phyloP scores from a whole-genome alignment of 2,329 filamentous ascomycete species.

The Colletotrichum costaricense region DNA sequence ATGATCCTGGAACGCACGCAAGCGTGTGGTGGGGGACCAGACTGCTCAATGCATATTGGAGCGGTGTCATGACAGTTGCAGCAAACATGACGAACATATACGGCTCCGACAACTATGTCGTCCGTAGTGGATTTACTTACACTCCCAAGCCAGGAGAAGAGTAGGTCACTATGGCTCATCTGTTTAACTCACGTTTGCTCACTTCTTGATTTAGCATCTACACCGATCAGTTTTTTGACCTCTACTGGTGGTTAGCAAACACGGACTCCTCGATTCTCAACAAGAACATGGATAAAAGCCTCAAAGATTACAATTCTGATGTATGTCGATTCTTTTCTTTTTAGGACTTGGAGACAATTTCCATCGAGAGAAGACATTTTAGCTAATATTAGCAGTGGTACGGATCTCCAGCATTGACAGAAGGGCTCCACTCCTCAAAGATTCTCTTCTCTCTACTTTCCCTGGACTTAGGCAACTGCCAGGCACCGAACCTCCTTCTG shows the following conservation, averaged over 20 bases:
- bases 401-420: not conserved
- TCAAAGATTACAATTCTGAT: not conserved
- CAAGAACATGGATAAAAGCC: not conserved
- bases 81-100: not conserved
- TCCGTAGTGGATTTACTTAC: not conserved
- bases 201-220: not conserved
- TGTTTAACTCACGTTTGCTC: not conserved
- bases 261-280: not conserved
- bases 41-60: conserved; percentile 33
- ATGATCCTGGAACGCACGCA: not conserved
- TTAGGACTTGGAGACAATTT: not conserved
- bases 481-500: not conserved
- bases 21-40: not conserved
- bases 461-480: not conserved
- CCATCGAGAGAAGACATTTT: not conserved
- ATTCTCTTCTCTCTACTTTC: not conserved
- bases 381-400: not conserved
- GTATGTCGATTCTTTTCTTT: not conserved
- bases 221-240: not conserved
- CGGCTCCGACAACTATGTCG: not conserved
- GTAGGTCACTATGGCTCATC: not conserved
- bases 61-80: not conserved
- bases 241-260: not conserved
- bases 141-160: not conserved
- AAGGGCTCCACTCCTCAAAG: not conserved